Conservation (phyloP, 257 asterid species). For the Ocimum tenuiflorum region DNA sequence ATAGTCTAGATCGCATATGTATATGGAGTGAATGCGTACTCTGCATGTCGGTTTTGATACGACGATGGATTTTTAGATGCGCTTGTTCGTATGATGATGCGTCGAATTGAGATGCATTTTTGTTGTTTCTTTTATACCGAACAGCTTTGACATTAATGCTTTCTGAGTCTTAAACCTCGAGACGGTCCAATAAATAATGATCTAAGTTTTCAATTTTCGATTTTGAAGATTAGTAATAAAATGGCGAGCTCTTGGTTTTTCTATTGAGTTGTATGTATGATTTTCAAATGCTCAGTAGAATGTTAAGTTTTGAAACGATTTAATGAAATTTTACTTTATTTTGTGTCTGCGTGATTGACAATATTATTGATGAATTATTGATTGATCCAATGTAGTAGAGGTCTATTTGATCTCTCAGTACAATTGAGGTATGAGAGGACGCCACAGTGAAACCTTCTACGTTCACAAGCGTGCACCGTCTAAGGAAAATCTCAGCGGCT, state of each 20-base stretch:
- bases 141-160: not conserved
- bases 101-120: not conserved
- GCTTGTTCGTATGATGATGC: not conserved
- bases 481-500: slow-evolving; percentile 43
- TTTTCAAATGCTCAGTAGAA: not conserved
- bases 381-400: slow-evolving; percentile 23
- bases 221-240: not conserved
- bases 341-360: not conserved
- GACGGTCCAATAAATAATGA: not conserved
- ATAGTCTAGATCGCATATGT: not conserved
- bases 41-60: slow-evolving; percentile 17
- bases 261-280: not conserved
- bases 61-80: not conserved
- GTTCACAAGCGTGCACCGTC: slow-evolving; percentile 63
- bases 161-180: not conserved
- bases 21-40: not conserved
- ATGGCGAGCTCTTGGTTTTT: slow-evolving; percentile 6
- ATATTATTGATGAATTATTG: not conserved
- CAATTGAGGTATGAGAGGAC: slow-evolving; percentile 40
- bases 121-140: not conserved
- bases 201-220: not conserved
- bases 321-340: not conserved
- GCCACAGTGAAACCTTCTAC: slow-evolving; percentile 36
- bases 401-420: slow-evolving; percentile 21
- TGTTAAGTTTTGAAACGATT: slow-evolving; percentile 1